These are phyloP conservation scores for Inosperma sp. DNA, from an alignment of 768 basidiomycete species.

Conservation along the genomic window DNA sequence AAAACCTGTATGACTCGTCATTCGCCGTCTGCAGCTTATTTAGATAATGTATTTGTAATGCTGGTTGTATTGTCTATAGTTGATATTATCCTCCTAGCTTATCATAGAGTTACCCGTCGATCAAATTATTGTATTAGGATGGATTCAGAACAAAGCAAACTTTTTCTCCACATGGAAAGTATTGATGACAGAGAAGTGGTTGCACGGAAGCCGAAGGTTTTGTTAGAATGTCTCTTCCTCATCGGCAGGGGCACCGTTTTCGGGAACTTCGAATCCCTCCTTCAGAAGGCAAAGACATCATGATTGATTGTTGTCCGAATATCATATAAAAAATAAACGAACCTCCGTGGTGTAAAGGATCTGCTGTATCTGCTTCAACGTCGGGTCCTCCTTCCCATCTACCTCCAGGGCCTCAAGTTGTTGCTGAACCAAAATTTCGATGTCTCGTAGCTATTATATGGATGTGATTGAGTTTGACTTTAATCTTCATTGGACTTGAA, in stretches of 20 bases:
- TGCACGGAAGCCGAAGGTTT: not conserved
- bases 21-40: too few relatives aligned
- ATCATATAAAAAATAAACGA: conserved; percentile 20
- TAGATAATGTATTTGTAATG: not conserved
- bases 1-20: too few relatives aligned
- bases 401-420: conserved; percentile 61
- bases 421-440: conserved; percentile 89
- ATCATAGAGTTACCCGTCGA: not conserved
- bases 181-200: not conserved
- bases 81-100: conserved; percentile 1
- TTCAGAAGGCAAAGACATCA: conserved; percentile 25
- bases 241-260: conserved; percentile 48
- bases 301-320: not conserved
- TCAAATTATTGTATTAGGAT: conserved; percentile 6
- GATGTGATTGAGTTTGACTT: not conserved
- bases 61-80: not conserved
- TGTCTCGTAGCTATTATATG: conserved; percentile 73
- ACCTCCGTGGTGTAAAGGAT: conserved; percentile 97
- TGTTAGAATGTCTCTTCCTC: conserved; percentile 50
- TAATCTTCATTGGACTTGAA: not conserved
- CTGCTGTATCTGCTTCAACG: conserved; percentile 77
- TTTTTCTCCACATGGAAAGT: not conserved
- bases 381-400: conserved; percentile 52
- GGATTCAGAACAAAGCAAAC: conserved; percentile 5
- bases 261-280: conserved; percentile 94